Percentiles rank a stretch among this genome's conserved stretches.
phyloP scores from a whole-genome alignment of 2,329 filamentous ascomycete species.

The Trichoderma semiorbis region DNA sequence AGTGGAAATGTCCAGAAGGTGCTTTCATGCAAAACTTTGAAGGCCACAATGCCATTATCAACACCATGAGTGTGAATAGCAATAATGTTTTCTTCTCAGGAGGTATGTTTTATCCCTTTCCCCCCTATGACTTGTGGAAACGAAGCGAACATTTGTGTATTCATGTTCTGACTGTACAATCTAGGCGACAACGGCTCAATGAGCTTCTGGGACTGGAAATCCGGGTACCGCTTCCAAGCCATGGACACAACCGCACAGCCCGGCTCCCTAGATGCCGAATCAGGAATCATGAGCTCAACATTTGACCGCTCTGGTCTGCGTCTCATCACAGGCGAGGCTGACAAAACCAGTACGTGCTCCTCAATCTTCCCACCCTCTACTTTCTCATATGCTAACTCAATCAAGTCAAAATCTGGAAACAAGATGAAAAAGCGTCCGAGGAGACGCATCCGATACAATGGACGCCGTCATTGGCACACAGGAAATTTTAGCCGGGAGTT shows the following conservation, averaged over 20 bases:
- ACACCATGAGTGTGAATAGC: slow-evolving; percentile 87
- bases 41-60: slow-evolving; percentile 94
- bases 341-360: slow-evolving; percentile 73
- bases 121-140: neutral
- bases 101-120: slow-evolving; percentile 37
- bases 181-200: slow-evolving; percentile 85
- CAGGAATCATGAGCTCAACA: slow-evolving; percentile 89
- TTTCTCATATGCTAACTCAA: neutral
- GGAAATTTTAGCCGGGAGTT: slow-evolving; percentile 59
- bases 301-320: slow-evolving; percentile 87
- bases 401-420: slow-evolving; percentile 90
- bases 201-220: slow-evolving; percentile 99
- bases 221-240: slow-evolving; percentile 85
- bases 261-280: slow-evolving; percentile 88
- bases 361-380: no score
- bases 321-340: slow-evolving; percentile 89
- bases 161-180: neutral
- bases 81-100: slow-evolving; percentile 95
- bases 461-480: slow-evolving; percentile 75
- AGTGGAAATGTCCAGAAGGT: slow-evolving; percentile 98
- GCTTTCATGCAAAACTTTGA: slow-evolving; percentile 99
- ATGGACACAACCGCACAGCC: slow-evolving; percentile 91
- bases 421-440: slow-evolving; percentile 83
- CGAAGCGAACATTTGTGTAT: no score
- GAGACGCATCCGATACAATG: slow-evolving; percentile 91